Conservation (phyloP, 1,139 yeast species). For the Scheffersomyces illinoinensis region DNA sequence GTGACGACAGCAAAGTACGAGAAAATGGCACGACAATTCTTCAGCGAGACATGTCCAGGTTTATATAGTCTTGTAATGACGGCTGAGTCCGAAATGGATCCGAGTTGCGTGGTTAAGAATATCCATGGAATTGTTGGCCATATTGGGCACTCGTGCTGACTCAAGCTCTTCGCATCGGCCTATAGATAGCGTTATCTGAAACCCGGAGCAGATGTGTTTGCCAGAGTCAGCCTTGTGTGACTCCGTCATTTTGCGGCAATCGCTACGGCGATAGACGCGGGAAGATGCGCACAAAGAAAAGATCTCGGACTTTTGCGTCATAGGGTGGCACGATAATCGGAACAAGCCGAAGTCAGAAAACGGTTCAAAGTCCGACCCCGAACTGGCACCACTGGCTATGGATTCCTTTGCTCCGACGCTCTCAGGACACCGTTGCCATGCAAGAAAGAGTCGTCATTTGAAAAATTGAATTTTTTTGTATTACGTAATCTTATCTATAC, state of each 20-base stretch:
- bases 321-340: neutral
- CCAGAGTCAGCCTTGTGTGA: neutral
- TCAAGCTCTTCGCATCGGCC: neutral
- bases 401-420: neutral
- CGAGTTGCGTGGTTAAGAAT: neutral
- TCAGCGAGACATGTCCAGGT: neutral
- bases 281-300: neutral
- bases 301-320: neutral
- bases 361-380: neutral
- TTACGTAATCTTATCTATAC: neutral
- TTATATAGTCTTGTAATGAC: too few relatives aligned
- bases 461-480: too few relatives aligned
- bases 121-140: neutral
- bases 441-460: neutral
- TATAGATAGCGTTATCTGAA: neutral
- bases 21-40: neutral
- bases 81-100: neutral
- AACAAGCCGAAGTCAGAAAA: neutral
- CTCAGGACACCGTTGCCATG: neutral
- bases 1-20: neutral
- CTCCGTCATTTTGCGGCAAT: neutral
- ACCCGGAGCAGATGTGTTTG: neutral
- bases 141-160: neutral
- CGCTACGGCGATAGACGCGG: neutral
- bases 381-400: neutral